phyloP scores from a whole-genome alignment of 441 rosid genomes.

The Daphne laureola region DNA sequence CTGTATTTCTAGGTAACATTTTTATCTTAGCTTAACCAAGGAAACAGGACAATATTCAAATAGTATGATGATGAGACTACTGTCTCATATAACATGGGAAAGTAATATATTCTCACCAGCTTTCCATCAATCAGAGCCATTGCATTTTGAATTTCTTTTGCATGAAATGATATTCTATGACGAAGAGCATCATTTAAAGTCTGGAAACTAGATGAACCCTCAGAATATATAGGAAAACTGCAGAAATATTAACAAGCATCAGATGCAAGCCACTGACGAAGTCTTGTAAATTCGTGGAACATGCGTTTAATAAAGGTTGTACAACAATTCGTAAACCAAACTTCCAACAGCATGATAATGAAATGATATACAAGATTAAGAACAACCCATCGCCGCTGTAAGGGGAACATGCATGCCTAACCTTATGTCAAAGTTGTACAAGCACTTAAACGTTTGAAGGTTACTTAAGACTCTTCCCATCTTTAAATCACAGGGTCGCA shows the following conservation, averaged over 20 bases:
- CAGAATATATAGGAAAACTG: constrained; percentile 57
- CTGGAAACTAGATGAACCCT: constrained; percentile 27
- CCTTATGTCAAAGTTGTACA: constrained; percentile 72
- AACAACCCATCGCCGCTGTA: neutral
- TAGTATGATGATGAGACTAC: too few relatives aligned
- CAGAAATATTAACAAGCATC: constrained; percentile 6
- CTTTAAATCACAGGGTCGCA: constrained; percentile 87
- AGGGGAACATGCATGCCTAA: constrained; percentile 18
- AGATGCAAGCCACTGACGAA: constrained; percentile 5
- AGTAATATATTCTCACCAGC: constrained; percentile 42
- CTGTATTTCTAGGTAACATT: too few relatives aligned
- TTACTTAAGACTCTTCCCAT: constrained; percentile 70
- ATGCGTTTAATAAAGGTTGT: too few relatives aligned
- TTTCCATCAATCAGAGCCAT: constrained; percentile 76
- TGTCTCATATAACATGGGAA: neutral
- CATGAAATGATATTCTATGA: constrained; percentile 49
- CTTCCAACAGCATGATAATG: too few relatives aligned
- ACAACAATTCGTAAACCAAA: too few relatives aligned
- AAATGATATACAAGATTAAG: too few relatives aligned
- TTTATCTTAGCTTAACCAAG: too few relatives aligned
- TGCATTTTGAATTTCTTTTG: constrained; percentile 57
- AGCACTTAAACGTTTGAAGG: constrained; percentile 63
- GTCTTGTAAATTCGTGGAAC: too few relatives aligned
- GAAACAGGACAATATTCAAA: too few relatives aligned
- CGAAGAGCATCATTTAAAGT: constrained; percentile 49